Conservation (phyloP, 2,329 filamentous ascomycete genomes). For the Cercospora berteroae region DNA sequence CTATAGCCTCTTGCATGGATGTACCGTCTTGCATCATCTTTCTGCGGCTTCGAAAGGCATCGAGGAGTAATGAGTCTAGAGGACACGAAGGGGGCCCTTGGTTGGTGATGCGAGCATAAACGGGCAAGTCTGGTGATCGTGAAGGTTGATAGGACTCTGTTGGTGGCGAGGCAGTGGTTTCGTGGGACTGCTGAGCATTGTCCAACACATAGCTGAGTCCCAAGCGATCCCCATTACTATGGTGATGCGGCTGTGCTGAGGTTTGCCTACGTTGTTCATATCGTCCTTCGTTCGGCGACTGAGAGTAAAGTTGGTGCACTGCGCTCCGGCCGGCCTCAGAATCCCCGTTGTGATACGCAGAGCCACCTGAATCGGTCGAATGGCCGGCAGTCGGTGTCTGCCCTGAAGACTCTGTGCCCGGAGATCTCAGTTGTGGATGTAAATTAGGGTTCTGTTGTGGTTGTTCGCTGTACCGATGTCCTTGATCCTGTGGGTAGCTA, state of each 20-base stretch:
- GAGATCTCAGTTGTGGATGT: conserved; percentile 37
- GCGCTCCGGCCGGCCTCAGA: not conserved
- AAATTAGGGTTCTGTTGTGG: conserved; percentile 27
- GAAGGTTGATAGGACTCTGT: conserved; percentile 14
- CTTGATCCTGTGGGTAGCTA: conserved; percentile 9
- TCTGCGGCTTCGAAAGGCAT: conserved; percentile 70
- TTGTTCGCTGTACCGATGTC: conserved; percentile 15
- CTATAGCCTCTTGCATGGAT: conserved; percentile 64
- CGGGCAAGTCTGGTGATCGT: conserved; percentile 25
- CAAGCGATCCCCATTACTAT: conserved; percentile 6
- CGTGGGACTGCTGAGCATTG: conserved; percentile 6
- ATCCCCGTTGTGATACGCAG: conserved; percentile 12
- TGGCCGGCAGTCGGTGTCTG: conserved; percentile 18
- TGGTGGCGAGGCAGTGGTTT: conserved; percentile 15
- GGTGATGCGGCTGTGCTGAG: conserved; percentile 4
- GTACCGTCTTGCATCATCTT: conserved; percentile 66
- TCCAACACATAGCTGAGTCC: conserved; percentile 68
- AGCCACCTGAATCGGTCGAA: not conserved
- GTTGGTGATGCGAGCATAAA: conserved; percentile 41
- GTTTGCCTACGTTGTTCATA: not conserved
- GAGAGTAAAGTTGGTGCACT: not conserved
- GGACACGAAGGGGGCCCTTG: conserved; percentile 71
- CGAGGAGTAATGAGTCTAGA: conserved; percentile 73
- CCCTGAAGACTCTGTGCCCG: conserved; percentile 16
- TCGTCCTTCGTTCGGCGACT: not conserved